Base-by-base conservation (phyloP, 1,284 basidiomycete genomes). In the Cutaneotrichosporon arboriforme region DNA sequence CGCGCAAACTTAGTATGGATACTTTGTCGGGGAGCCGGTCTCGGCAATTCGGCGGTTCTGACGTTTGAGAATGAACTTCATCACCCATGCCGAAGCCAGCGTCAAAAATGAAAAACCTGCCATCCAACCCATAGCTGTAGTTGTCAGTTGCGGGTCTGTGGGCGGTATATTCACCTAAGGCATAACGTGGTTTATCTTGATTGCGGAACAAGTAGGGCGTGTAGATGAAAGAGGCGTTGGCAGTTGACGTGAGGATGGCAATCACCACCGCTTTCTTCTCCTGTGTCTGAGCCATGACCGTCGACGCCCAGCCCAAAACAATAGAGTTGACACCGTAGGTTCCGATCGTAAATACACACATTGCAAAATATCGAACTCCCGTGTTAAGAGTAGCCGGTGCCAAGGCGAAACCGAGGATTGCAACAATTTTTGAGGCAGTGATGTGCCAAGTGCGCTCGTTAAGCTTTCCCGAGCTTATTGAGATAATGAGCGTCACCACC, bases 251-350 rank as follows among this genome's bases (percentile, higher is more conserved):
- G 39, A 64, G 54, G 23, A 63, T 64, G 37, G 62, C 62, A 17
- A 69, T 49, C 18, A 60, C 61, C 9, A 56, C 59, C 3, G 66
- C 68, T 39, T 65, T 63, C 59, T 70, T 68, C 54, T 68, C 67
- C 8, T 58, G 54, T 13, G 63, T 66, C 54, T 68, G 64, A 15
- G 59, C 60, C 44, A 62, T 64, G 3, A 63, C 63, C 3, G 66
- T 63, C n/a, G 61, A 58, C 2, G 61, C 62, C 61, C 67, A 70
- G 8, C 65, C 64, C 38, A 64, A 58, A 52, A 68, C 55, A 53
- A 69, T 57, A 8, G 62, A 65, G 56, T 67, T 66, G 42, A 63
- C 62, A 41, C 59, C 60, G 55, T 68, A 70, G 2, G 64, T 58
- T 13, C 63, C 67, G 12, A 57, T 60, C 21, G 60, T 61, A 46